Evolutionary conservation across 2,329 filamentous ascomycete species (phyloP).

Genomic region (Acrocalymma vagum): DNA sequence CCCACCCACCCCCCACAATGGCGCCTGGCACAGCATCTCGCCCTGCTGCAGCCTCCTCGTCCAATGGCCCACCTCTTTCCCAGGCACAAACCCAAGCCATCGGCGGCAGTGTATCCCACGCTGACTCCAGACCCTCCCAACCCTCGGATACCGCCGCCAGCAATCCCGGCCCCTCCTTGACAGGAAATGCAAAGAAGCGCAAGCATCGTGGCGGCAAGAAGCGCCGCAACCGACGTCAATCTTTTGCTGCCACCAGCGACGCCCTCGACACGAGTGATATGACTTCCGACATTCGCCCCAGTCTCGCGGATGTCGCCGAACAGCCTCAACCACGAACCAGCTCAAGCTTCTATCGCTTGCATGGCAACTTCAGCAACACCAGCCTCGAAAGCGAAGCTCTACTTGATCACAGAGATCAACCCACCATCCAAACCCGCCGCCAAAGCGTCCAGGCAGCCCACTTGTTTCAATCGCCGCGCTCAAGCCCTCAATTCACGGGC

Average conservation of each 20-base stretch:
- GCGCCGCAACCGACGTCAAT: conserved; percentile 78
- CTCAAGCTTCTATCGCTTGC: conserved; percentile 63
- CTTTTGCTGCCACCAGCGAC: conserved; percentile 68
- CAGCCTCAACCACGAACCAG: conserved; percentile 44
- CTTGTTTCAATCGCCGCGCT: conserved; percentile 36
- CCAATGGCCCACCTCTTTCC: no score
- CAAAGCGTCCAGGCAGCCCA: conserved; percentile 52
- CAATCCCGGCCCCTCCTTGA: conserved; percentile 12
- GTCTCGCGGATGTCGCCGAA: conserved; percentile 47
- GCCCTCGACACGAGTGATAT: conserved; percentile 65
- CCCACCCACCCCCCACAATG: no score
- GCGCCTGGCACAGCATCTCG: conserved; percentile 9
- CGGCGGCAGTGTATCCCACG: not conserved
- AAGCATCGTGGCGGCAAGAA: conserved; percentile 81
- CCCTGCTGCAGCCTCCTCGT: conserved; percentile 5
- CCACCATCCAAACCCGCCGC: conserved; percentile 50
- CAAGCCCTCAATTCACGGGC: conserved; percentile 28
- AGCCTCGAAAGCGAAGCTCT: conserved; percentile 90
- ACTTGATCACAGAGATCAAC: conserved; percentile 78
- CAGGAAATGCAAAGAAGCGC: conserved; percentile 66
- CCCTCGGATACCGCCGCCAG: not conserved
- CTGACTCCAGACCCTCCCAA: not conserved
- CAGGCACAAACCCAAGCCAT: no score
- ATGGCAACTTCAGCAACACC: conserved; percentile 75
- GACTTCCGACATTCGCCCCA: conserved; percentile 61